These are phyloP conservation scores for Cryptosporidium parvum DNA, from an alignment of 169 alveolate species.

Conservation along the genomic window DNA sequence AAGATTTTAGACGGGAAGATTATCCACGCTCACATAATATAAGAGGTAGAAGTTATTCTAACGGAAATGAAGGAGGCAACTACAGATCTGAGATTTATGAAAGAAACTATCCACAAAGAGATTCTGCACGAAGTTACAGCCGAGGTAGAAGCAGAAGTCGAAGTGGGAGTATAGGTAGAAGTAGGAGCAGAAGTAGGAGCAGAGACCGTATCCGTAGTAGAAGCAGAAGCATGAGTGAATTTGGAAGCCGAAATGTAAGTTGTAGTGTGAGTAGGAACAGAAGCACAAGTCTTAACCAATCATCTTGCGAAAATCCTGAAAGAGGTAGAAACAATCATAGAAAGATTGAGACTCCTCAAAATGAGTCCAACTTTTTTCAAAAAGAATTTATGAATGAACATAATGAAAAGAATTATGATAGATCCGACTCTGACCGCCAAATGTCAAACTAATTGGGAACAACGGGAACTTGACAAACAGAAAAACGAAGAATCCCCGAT, in stretches of 20 bases:
- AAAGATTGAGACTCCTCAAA: background rate
- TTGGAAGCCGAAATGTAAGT: background rate
- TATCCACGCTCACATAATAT: background rate
- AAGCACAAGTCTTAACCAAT: slow-evolving; percentile 3
- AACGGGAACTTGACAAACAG: background rate
- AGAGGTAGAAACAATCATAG: background rate
- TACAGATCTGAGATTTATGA: slow-evolving; percentile 1
- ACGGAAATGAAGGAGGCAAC: background rate
- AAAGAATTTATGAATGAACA: background rate
- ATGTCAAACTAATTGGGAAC: background rate
- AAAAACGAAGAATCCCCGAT: background rate
- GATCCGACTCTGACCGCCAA: background rate
- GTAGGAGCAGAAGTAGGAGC: background rate
- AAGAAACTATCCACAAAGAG: slow-evolving; percentile 1
- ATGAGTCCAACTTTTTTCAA: background rate
- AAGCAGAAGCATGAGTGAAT: slow-evolving; percentile 3
- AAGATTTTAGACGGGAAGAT: background rate
- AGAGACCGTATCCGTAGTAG: background rate
- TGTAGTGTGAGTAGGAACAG: background rate
- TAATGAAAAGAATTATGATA: background rate
- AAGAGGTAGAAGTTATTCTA: background rate
- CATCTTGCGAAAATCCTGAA: background rate
- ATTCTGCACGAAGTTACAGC: background rate
- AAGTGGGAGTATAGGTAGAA: background rate
- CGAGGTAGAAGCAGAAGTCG: slow-evolving; percentile 11